Evolutionary conservation across 148 eudicot species (phyloP).

Genomic region (Limonium bicolor): DNA sequence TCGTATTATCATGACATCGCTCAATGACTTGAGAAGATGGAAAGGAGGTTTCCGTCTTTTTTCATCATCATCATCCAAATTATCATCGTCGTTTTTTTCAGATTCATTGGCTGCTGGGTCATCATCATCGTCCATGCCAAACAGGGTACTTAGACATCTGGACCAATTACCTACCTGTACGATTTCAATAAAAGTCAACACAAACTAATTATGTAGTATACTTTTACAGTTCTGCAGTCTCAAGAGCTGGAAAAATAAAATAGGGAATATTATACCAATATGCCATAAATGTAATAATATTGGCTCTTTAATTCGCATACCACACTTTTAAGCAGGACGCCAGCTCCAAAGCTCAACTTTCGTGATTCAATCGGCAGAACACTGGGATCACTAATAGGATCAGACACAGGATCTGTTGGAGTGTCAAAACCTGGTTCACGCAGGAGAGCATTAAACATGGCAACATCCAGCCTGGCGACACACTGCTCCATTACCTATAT

Average conservation of each 20-base stretch:
- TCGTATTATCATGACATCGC: conserved; percentile 96
- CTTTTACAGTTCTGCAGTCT: no score
- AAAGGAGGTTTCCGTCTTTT: conserved; percentile 20
- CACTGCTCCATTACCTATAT: conserved; percentile 88
- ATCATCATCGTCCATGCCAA: conserved; percentile 58
- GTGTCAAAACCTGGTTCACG: conserved; percentile 72
- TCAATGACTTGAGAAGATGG: conserved; percentile 58
- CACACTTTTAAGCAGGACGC: conserved; percentile 81
- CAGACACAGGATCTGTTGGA: conserved; percentile 90
- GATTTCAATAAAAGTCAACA: conserved; percentile 3
- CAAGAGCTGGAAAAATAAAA: no score
- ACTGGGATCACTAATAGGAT: conserved; percentile 62
- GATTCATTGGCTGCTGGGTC: conserved; percentile 22
- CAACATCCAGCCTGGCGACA: conserved; percentile 75
- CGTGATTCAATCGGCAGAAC: conserved; percentile 82
- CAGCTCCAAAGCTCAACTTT: conserved; percentile 78
- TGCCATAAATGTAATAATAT: no score
- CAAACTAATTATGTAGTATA: no score
- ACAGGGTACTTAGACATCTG: conserved; percentile 64
- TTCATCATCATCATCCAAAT: conserved; percentile 11
- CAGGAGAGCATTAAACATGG: conserved; percentile 89
- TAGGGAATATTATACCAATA: no score
- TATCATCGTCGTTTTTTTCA: no score
- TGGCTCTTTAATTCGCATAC: no score
- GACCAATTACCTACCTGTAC: conserved; percentile 91